Evolutionary conservation across 2,329 filamentous ascomycete genomes (phyloP).

Genomic region (Claviceps quebecensis): DNA sequence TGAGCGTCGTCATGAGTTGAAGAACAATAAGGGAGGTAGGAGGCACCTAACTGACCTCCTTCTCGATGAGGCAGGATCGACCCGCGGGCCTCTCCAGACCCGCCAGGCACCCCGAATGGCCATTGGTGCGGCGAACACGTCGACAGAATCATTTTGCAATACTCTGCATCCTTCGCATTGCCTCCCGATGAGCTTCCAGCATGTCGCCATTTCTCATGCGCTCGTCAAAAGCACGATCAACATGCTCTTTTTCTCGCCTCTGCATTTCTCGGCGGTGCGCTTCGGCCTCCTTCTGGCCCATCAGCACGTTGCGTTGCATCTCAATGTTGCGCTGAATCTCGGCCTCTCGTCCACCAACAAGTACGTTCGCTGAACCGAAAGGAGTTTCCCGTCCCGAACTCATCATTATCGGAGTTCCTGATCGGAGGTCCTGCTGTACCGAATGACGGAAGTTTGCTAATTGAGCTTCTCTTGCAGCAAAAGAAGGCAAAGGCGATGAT

Average conservation of each 20-base stretch:
- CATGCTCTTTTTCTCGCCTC: constrained; percentile 40
- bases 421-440: constrained; percentile 46
- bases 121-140: background rate
- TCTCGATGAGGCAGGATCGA: too few relatives aligned
- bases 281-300: constrained; percentile 49
- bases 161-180: constrained; percentile 64
- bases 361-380: constrained; percentile 20
- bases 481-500: constrained; percentile 26
- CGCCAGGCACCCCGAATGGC: background rate
- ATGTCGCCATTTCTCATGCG: constrained; percentile 65
- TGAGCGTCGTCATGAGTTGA: background rate
- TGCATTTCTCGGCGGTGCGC: constrained; percentile 45
- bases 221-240: constrained; percentile 53
- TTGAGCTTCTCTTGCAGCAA: constrained; percentile 38
- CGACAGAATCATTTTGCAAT: background rate
- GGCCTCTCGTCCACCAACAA: constrained; percentile 21
- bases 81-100: too few relatives aligned
- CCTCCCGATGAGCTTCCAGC: constrained; percentile 63
- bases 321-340: constrained; percentile 36
- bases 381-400: constrained; percentile 24
- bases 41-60: too few relatives aligned
- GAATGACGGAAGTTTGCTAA: constrained; percentile 55
- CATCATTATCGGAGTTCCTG: constrained; percentile 21
- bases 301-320: constrained; percentile 38
- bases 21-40: background rate